Base-by-base conservation (phyloP, 2,329 filamentous ascomycete species). In the Colletotrichum ledebouriae region DNA sequence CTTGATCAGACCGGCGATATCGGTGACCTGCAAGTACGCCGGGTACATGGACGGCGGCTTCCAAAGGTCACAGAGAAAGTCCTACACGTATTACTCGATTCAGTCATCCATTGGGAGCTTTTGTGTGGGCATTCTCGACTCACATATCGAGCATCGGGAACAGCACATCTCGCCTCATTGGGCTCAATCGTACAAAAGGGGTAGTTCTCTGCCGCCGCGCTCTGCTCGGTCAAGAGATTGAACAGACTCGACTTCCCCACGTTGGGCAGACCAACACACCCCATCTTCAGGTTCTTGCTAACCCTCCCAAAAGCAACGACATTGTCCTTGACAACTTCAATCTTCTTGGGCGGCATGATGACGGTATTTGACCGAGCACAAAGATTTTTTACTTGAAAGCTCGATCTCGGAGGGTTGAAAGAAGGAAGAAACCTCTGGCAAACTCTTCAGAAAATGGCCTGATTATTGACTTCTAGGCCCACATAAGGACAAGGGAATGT, bases 141-240 rank as follows among this genome's bases (percentile, higher is more conserved):
- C 73, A 82, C 81, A 72, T 83, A 83, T 78, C 81, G 75, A 57
- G 73, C 75, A 71, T 83, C 81, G 2, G 81, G 81, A 58, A 83
- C 81, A 63, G 79, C 75, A 75, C 81, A 83, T 72, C 81, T 79
- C 60, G 81, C 81, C 74, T 83, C 81, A 25, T 83, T 82, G 44
- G 81, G 81, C 75, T 83, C 81, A 74, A 83, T 83, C 0, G 81
- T 83, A 72, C 81, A 83, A 61, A 83, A 83, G 0, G 81, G 81
- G 67, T 82, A 82, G 71, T 82, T 82, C 72, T 82, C 81, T 0
- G 81, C 81, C 1, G 81, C 77, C 41, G 79, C 81, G 72, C 78
- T 82, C 75, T 83, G 80, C 73, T 83, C 78, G 3, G 81, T 83
- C 75, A 83, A 76, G 39, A 83, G 77, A 49, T 83, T 83, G 74